Evolutionary conservation across 306 rosid species (phyloP), one percentile per base, ranked within the genome.

Genomic region (Gillenia trifoliata): DNA sequence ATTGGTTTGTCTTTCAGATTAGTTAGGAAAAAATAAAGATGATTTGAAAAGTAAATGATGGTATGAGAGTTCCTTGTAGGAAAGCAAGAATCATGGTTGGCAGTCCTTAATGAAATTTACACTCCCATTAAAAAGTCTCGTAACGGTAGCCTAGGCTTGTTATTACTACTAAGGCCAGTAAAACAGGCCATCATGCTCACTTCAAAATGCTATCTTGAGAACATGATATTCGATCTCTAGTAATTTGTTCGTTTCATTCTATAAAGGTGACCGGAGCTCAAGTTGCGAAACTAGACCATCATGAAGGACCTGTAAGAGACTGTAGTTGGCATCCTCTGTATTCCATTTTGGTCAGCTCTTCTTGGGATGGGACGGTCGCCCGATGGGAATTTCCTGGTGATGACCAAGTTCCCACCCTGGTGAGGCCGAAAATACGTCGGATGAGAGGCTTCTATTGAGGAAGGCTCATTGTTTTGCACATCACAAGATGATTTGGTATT

Each of bases 321-420:
- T 92, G 95, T 80, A 91, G 96, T 72, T 94, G 99, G 99, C 99
- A 94, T 77, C 99, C 99, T 33, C 75, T 70, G 54, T 86, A 87
- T 60, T 87, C 90, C 3, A 92, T 79, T 83, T 86, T 91, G 56
- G 90, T 90, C 59, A 94, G 99, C 83, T 90, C 99, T 55, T 94
- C 97, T 28, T 94, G 99, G 97, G 97, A 94, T 72, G 99, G 99
- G 22, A 97, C 85, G 73, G 55, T 94, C 0, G 95, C 80, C 68
- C 92, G 87, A 87, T 94, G 97, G 97, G 93, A 89, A 45, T 91
- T 85, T 79, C 88, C 91, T 0, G 91, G 90, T 11, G 81, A 84
- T 29, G 84, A 82, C 26, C 89, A 85, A 62, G 65, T 73, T 10
- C 85, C 86, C 11, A 71, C 34, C 17, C 38, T 71, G 12, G 56